Percentiles rank a stretch among this genome's conserved stretches.
phyloP scores from a whole-genome alignment of 1,284 basidiomycete genomes.

The Pascua sp. region DNA sequence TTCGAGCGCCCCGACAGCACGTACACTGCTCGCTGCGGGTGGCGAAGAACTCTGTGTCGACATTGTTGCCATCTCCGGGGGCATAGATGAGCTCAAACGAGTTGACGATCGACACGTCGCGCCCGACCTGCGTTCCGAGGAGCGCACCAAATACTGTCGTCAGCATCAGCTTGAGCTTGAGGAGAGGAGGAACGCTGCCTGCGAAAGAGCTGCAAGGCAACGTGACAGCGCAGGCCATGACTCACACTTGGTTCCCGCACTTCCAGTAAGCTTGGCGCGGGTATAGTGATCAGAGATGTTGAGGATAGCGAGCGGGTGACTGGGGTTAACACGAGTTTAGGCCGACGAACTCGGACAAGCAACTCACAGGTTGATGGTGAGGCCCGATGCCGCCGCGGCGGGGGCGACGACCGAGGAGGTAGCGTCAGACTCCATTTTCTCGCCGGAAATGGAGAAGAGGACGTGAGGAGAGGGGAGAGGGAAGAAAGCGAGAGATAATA shows the following conservation, averaged over 20 bases:
- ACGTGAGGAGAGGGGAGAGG: background rate
- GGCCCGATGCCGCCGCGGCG: constrained; percentile 31
- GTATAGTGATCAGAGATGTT: constrained; percentile 96
- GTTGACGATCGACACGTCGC: constrained; percentile 94
- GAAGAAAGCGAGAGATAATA: background rate
- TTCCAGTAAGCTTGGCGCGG: constrained; percentile 55
- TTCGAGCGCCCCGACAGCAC: constrained; percentile 30
- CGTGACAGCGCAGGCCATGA: too few relatives aligned
- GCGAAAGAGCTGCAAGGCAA: too few relatives aligned
- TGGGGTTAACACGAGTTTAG: constrained; percentile 41
- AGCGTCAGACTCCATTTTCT: background rate
- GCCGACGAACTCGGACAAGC: too few relatives aligned
- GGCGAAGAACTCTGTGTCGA: constrained; percentile 77
- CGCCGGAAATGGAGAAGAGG: background rate
- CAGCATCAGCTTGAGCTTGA: background rate
- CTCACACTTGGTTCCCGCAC: too few relatives aligned
- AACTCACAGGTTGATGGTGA: constrained; percentile 44
- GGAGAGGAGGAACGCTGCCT: too few relatives aligned
- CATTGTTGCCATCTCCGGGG: constrained; percentile 17
- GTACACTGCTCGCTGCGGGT: constrained; percentile 84
- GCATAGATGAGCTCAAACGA: constrained; percentile 76
- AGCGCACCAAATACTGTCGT: constrained; percentile 79
- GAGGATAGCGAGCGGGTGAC: constrained; percentile 92
- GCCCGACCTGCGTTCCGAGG: constrained; percentile 88
- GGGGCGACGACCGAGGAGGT: constrained; percentile 5